Evolutionary conservation across 139 green algal species (phyloP), one percentile per base, ranked within the genome.

Genomic region (Cymbomonas tetramitiformis): DNA sequence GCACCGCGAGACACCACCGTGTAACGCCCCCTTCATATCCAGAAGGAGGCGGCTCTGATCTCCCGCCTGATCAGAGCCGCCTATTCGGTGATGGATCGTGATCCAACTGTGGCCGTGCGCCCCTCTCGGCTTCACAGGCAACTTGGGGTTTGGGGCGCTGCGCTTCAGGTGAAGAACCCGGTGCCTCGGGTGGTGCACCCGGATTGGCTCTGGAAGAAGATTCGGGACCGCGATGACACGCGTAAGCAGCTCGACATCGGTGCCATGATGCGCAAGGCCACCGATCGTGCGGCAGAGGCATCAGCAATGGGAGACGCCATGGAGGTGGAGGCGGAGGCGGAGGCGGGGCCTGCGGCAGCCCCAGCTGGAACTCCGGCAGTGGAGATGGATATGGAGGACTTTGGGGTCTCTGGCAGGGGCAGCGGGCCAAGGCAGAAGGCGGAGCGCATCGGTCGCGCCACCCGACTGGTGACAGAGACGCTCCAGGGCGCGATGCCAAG

Each of bases 151-250:
- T 15, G 18, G 26, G 18, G 40, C 18, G 23, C 32, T 18, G 25
- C 18, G 59, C 69, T 39, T n/a, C n/a, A n/a, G n/a, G 69, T 92
- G 7, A 29, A 68, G 47, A 92, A 92, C 69, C 84, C 84, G 0
- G 80, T 89, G 31, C 79, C 78, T 0, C 61, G 83, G 0, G 79
- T 98, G 19, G 65, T 66, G 43, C 86, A 97, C 73, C 90, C 90
- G 2, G 86, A 97, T 74, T 98, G 90, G 90, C 84, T 98, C 47
- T 57, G 79, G 66, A 90, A 85, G 66, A 55, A 72, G 59, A 71
- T 90, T 51, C 61, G 79, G 24, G 83, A 90, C 59, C 80, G 77
- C 19, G 77, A 84, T 61, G 83, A 73, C 19, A 77, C 64, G 55
- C 78, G 84, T 24, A 30, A 29, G 73, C 86, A 95, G 73, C 67